phyloP scores from a whole-genome alignment of 1,139 yeast genomes.

The Saccharomyces hybrid region DNA sequence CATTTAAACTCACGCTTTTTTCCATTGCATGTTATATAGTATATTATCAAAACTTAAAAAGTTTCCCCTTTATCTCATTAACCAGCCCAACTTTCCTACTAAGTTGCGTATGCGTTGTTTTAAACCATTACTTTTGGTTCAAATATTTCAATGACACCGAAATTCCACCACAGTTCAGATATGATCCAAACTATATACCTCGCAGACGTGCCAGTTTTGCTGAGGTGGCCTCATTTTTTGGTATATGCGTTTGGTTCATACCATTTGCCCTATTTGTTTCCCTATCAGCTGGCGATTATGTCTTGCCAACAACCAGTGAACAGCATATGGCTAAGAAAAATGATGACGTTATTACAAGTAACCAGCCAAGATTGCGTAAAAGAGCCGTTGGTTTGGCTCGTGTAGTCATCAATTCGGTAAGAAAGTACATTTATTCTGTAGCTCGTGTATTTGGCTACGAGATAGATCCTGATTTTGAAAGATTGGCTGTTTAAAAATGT shows the following conservation, averaged over 20 bases:
- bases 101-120: constrained; percentile 64
- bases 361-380: constrained; percentile 27
- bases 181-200: constrained; percentile 50
- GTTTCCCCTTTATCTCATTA: constrained; percentile 78
- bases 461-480: constrained; percentile 51
- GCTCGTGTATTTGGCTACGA: constrained; percentile 56
- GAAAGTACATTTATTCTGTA: constrained; percentile 44
- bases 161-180: constrained; percentile 44
- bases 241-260: constrained; percentile 85
- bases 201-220: constrained; percentile 72
- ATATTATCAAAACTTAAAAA: constrained; percentile 66
- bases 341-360: constrained; percentile 17
- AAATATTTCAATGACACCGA: constrained; percentile 59
- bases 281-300: constrained; percentile 85
- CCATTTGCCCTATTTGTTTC: constrained; percentile 92
- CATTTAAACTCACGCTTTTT: constrained; percentile 55
- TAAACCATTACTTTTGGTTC: constrained; percentile 89
- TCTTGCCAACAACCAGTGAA: constrained; percentile 51
- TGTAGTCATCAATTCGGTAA: constrained; percentile 48
- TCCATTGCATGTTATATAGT: constrained; percentile 64
- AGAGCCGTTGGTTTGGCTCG: constrained; percentile 53
- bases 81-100: constrained; percentile 62
- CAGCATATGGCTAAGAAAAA: constrained; percentile 22
- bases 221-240: constrained; percentile 90
- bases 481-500: constrained; percentile 34